Evolutionary conservation across 768 basidiomycete genomes (phyloP), one percentile per base, ranked within the genome.

Genomic region (Mycena floridula): DNA sequence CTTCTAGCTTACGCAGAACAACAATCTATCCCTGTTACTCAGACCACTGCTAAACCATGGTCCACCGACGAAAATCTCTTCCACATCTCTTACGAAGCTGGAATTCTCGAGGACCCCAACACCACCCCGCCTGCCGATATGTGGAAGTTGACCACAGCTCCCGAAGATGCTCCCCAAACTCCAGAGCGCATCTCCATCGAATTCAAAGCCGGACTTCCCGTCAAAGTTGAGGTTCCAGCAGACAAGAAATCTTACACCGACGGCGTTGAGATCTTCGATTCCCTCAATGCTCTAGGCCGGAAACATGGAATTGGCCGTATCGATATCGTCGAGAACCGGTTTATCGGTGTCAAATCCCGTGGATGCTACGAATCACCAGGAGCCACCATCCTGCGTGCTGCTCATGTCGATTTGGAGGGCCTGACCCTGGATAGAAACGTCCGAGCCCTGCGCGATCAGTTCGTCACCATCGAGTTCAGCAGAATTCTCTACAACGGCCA

Each of bases 51-150:
- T 44, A 97, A 98, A 70, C 95, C 96, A 27, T 99, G 96, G 96
- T 97, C 95, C 3, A 99, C 96, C 5, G 95, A 99, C 63, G 96
- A 98, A 70, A 99, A 98, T 71, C 76, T 99, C 39, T 97, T 95
- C 84, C 96, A 99, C 73, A 99, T 98, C 68, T 98, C 96, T 15
- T 99, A 97, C 69, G 96, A 99, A 66, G 95, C 96, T 9, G 96
- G 95, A 37, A 98, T 99, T 63, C 82, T 99, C 51, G 96, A 99
- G 65, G 88, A 98, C 60, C 96, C 96, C 51, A 81, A 95, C 73
- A 82, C 72, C 48, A 97, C 92, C 5, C 96, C 96, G 43, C 95
- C 95, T 15, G 61, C 64, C 11, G 95, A 98, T 74, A 99, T 99
- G 96, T 99, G 96, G 96, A 98, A 97, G 66, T 82, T 98, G 52